Conservation (phyloP, 106 monocot genomes). For the Ottelia alismoides region DNA sequence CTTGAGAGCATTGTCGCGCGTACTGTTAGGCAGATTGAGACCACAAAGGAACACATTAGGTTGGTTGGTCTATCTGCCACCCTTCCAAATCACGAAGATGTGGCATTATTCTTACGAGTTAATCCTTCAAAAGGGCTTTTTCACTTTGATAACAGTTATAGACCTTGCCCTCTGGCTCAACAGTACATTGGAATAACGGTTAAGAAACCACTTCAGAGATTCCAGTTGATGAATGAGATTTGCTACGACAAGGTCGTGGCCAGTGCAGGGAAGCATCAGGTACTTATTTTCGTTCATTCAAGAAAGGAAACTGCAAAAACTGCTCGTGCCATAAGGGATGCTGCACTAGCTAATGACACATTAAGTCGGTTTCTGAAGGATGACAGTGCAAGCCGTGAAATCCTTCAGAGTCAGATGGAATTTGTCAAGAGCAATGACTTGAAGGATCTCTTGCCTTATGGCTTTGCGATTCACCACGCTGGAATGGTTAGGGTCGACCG, state of each 20-base stretch:
- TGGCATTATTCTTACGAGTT: constrained; percentile 81
- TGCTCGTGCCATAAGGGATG: constrained; percentile 87
- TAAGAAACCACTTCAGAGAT: constrained; percentile 94
- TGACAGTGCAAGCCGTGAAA: constrained; percentile 94
- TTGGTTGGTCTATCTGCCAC: constrained; percentile 90
- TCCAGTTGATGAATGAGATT: constrained; percentile 99
- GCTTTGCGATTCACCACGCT: constrained; percentile 98
- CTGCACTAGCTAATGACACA: constrained; percentile 82
- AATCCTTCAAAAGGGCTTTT: constrained; percentile 56
- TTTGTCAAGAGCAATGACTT: constrained; percentile 90
- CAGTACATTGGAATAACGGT: constrained; percentile 97
- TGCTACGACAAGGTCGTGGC: constrained; percentile 91
- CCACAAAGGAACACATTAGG: constrained; percentile 67
- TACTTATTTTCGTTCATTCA: constrained; percentile 97
- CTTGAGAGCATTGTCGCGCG: constrained; percentile 93
- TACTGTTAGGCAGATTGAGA: constrained; percentile 81
- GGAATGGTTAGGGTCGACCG: constrained; percentile 87
- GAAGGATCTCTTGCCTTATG: constrained; percentile 91
- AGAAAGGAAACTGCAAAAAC: constrained; percentile 99
- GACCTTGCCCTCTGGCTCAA: constrained; percentile 88
- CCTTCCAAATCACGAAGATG: constrained; percentile 97
- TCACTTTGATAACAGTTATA: constrained; percentile 90
- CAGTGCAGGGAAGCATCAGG: constrained; percentile 91
- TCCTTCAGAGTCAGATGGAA: constrained; percentile 82
- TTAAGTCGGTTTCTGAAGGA: constrained; percentile 81